phyloP scores from a whole-genome alignment of 164 flowering plant genomes.

The Chimonanthus salicifolius region DNA sequence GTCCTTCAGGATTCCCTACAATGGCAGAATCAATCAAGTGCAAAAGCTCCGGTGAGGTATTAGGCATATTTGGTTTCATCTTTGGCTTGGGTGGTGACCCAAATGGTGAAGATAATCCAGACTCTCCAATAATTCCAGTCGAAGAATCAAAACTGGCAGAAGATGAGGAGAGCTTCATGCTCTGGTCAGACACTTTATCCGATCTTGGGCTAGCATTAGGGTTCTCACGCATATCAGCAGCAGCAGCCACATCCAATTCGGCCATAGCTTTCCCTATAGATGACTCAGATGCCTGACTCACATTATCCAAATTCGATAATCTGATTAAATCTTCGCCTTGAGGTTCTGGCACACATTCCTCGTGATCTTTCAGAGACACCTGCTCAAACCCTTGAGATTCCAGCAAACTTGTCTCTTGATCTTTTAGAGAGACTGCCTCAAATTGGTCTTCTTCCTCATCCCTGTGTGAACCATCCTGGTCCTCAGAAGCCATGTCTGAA shows the following conservation, averaged over 20 bases:
- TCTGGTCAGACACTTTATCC: constrained; percentile 22
- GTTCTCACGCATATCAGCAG: constrained; percentile 28
- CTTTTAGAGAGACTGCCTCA: constrained; percentile 75
- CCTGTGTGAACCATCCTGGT: constrained; percentile 9
- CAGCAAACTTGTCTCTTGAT: constrained; percentile 41
- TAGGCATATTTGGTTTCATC: constrained; percentile 64
- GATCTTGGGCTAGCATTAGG: constrained; percentile 32
- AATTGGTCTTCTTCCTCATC: constrained; percentile 63
- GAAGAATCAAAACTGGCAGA: constrained; percentile 53
- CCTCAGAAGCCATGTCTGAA: constrained; percentile 15
- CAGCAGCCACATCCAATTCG: constrained; percentile 33
- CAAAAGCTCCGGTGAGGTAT: constrained; percentile 92
- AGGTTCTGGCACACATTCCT: constrained; percentile 25
- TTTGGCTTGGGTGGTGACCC: constrained; percentile 57
- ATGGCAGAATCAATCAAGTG: constrained; percentile 98
- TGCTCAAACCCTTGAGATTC: constrained; percentile 36
- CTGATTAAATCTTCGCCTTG: constrained; percentile 19
- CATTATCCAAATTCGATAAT: constrained; percentile 34
- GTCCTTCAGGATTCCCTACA: constrained; percentile 89
- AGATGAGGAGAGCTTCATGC: constrained; percentile 34
- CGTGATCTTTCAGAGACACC: constrained; percentile 72
- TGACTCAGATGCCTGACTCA: constrained; percentile 24
- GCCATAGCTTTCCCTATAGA: constrained; percentile 14
- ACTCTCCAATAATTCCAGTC: constrained; percentile 28
- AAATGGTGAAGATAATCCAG: constrained; percentile 44